A percentile compares a stretch with the other conserved stretches of the same genome.
These are phyloP conservation scores for Calonectria pseudoreteaudii DNA, from an alignment of 2,329 filamentous ascomycete genomes.

Conservation along the genomic window DNA sequence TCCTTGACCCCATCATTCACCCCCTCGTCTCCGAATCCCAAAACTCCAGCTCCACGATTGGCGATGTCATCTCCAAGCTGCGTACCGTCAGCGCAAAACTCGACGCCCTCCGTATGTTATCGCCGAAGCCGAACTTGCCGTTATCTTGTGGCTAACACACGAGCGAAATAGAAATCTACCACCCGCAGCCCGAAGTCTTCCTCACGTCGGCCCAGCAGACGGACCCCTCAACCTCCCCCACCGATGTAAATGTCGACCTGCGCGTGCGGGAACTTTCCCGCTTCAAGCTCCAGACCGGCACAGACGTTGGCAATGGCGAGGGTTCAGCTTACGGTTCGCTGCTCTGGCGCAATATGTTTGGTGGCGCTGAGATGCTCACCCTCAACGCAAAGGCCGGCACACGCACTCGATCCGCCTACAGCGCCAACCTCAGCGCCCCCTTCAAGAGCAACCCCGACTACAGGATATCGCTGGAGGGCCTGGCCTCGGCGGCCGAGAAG, in stretches of 20 bases:
- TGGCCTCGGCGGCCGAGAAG: slow-evolving; percentile 88
- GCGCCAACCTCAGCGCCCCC: slow-evolving; percentile 85
- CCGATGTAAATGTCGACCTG: slow-evolving; percentile 86
- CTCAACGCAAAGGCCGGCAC: slow-evolving; percentile 91
- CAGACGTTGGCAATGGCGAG: slow-evolving; percentile 92
- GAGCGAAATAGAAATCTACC: slow-evolving; percentile 79
- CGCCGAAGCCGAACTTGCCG: neutral
- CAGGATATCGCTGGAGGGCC: slow-evolving; percentile 80
- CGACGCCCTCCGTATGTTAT: slow-evolving; percentile 77
- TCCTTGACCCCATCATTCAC: slow-evolving; percentile 84
- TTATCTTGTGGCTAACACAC: slow-evolving; percentile 17
- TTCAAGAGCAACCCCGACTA: slow-evolving; percentile 87
- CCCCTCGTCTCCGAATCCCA: slow-evolving; percentile 79
- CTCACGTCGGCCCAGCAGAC: slow-evolving; percentile 80
- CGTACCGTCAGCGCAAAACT: slow-evolving; percentile 79
- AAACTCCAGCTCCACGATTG: slow-evolving; percentile 78
- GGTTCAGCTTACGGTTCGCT: slow-evolving; percentile 92
- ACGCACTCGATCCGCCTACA: slow-evolving; percentile 91
- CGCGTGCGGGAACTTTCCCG: slow-evolving; percentile 85
- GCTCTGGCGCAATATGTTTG: slow-evolving; percentile 91
- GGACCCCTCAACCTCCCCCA: slow-evolving; percentile 76
- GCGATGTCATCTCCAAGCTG: slow-evolving; percentile 81
- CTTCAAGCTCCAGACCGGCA: slow-evolving; percentile 92
- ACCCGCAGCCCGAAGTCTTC: slow-evolving; percentile 84
- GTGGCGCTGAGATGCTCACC: slow-evolving; percentile 90